Evolutionary conservation across 2,329 filamentous ascomycete genomes (phyloP), one percentile per base, ranked within the genome.

Genomic region (Penicillium frequentans): DNA sequence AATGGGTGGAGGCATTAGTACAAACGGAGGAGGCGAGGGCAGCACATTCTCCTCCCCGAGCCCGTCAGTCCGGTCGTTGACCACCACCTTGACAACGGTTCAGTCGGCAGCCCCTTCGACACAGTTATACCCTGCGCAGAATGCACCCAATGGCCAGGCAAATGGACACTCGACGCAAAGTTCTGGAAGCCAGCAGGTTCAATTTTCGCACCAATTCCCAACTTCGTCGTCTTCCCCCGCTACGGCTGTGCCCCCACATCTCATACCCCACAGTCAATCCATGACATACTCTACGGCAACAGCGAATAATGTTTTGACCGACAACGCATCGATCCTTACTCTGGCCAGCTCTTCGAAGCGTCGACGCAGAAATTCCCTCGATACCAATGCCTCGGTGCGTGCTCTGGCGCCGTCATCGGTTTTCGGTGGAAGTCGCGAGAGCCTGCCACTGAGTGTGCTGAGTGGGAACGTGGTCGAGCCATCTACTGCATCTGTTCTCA

Each of bases 1-100:
- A 7, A 78, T 83, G 2, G 87, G 84, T 27, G 87, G 86, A 49
- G 88, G 86, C 10, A 69, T 88, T 48, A 87, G 90, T 53, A 78
- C 76, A 5, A 85, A 83, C 49, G 84, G 86, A 56, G 85, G 89
- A 64, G 91, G 90, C 55, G 88, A 80, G 64, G 81, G 82, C 45
- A 87, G 85, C 74, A 87, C 84, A 8, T 88, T 88, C 68, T 87
- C 84, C 26, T 88, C 85, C 4, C 85, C 85, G 14, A 83, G 84
- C 45, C 84, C 84, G 26, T 88, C 85, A n/a, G 80, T 86, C 54
- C 84, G 83, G 58, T 87, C 85, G 14, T 78, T 88, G 63, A 85
- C 85, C 5, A 88, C 86, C 3, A 88, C 86, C 6, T 73, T 88
- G 63, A 88, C 86, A 1, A 88, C 86, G 0, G 86, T 88, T 42